Conservation (phyloP, 148 eudicot species). For the Rhododendron molle region DNA sequence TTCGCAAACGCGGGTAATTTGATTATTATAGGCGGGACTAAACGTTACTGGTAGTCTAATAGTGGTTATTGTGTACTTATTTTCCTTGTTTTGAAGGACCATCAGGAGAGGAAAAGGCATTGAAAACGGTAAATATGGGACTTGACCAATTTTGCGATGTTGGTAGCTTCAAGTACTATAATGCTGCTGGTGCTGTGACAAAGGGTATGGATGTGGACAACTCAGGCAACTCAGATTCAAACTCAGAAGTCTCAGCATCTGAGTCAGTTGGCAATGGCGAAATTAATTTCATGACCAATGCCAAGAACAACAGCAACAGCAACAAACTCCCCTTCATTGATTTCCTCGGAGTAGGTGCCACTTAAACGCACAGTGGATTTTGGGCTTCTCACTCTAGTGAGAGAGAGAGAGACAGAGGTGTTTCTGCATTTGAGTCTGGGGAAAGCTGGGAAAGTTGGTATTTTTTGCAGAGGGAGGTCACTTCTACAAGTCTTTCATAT, state of each 20-base stretch:
- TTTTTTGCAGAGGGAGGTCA: not conserved
- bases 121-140: constrained; percentile 3
- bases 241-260: constrained; percentile 28
- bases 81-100: constrained; percentile 1
- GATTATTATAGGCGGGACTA: not conserved
- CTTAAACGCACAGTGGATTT: constrained; percentile 4
- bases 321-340: constrained; percentile 29
- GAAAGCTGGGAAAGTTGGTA: not conserved
- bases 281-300: not conserved
- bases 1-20: not conserved
- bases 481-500: not conserved
- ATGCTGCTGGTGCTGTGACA: not conserved
- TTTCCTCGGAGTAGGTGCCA: constrained; percentile 41
- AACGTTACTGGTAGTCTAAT: not conserved
- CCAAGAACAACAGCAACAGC: not conserved
- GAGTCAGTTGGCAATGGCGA: constrained; percentile 33
- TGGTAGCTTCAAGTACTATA: not conserved
- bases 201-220: constrained; percentile 8
- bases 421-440: not conserved
- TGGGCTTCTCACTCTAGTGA: not conserved
- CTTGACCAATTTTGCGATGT: constrained; percentile 3
- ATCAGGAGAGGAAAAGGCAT: not conserved
- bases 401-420: not conserved
- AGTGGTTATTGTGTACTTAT: not conserved
- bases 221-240: constrained; percentile 30